Evolutionary conservation across 2,329 filamentous ascomycete species (phyloP).

Genomic region (Hymenoscyphus albidus): DNA sequence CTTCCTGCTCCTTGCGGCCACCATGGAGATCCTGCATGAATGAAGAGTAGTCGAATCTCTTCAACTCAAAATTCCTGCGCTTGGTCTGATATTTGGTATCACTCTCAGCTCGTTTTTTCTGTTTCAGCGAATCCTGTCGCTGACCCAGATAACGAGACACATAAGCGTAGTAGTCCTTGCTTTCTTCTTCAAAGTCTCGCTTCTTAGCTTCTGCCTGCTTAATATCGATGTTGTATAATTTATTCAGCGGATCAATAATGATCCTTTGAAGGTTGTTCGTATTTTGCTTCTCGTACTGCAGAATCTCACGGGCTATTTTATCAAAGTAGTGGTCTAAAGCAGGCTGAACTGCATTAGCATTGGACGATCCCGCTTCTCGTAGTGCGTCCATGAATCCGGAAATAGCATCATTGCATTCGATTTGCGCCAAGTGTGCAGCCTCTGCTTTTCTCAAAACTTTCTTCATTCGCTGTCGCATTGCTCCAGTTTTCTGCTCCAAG

Average conservation of each 20-base stretch:
- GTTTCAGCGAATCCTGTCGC: constrained; percentile 89
- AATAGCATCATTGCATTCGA: constrained; percentile 81
- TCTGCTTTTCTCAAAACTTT: constrained; percentile 94
- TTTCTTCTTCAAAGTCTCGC: constrained; percentile 97
- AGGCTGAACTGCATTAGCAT: constrained; percentile 94
- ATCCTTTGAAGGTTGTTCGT: constrained; percentile 80
- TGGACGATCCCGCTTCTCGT: constrained; percentile 81
- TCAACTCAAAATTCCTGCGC: constrained; percentile 90
- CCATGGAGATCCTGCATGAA: constrained; percentile 99
- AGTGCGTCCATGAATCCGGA: constrained; percentile 79
- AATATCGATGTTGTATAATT: constrained; percentile 91
- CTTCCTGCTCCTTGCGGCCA: constrained; percentile 96
- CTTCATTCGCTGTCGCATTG: constrained; percentile 92
- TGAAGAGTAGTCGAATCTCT: constrained; percentile 96
- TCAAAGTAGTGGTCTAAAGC: constrained; percentile 98
- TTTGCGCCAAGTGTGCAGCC: constrained; percentile 74
- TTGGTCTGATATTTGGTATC: constrained; percentile 96
- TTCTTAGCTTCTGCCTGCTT: constrained; percentile 97
- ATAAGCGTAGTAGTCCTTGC: constrained; percentile 96
- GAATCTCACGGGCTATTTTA: constrained; percentile 88
- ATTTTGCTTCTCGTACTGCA: constrained; percentile 82
- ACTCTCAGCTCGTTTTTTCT: constrained; percentile 93
- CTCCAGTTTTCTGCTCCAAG: constrained; percentile 92
- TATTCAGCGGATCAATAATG: constrained; percentile 90
- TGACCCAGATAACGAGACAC: constrained; percentile 95